Conservation (phyloP, 345 rosid species). For the Populus alba region DNA sequence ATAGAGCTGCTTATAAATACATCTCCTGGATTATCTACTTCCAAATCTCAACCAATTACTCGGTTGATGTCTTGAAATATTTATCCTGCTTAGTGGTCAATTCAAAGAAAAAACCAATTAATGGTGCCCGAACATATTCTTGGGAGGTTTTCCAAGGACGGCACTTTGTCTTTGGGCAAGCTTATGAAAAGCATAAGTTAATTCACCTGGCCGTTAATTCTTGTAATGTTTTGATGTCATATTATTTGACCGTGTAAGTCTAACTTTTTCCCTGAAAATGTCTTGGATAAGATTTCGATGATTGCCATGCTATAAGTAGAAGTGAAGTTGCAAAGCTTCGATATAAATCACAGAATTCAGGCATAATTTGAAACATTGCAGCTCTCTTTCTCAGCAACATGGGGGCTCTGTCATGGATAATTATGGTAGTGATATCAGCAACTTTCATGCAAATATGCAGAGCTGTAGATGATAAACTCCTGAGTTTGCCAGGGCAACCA, state of each 20-base stretch:
- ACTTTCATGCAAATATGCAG: neutral
- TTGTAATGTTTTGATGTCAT: neutral
- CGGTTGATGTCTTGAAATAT: neutral
- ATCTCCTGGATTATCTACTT: too few relatives aligned
- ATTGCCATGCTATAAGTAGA: neutral
- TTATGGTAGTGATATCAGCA: neutral
- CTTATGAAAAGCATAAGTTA: neutral
- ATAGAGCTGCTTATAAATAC: neutral
- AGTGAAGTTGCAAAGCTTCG: neutral
- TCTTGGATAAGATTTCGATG: neutral
- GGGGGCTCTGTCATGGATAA: neutral
- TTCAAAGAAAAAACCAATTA: neutral
- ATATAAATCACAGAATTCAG: neutral
- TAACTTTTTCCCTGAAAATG: too few relatives aligned
- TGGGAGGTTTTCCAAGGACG: neutral
- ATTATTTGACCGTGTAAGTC: neutral
- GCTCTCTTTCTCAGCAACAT: neutral
- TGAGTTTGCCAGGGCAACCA: conserved; percentile 17
- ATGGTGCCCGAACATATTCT: neutral
- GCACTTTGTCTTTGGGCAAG: neutral
- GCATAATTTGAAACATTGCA: neutral
- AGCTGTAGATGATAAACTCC: too few relatives aligned
- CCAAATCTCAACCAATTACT: too few relatives aligned
- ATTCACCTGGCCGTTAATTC: neutral
- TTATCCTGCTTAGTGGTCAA: neutral